phyloP scores from a whole-genome alignment of 768 basidiomycete species.

The Auricularia sp. region DNA sequence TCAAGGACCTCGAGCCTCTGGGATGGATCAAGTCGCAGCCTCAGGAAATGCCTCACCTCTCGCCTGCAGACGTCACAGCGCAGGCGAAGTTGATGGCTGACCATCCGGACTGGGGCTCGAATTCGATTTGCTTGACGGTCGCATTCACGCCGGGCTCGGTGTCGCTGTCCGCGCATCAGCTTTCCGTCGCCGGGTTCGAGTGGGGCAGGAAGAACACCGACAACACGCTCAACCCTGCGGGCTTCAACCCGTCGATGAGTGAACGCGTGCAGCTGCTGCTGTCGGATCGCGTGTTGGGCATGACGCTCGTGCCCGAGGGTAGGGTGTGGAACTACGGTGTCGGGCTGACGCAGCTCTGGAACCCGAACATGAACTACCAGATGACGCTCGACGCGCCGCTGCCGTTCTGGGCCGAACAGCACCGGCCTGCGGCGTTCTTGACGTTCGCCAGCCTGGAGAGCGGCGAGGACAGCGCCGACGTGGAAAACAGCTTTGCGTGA shows the following conservation, averaged over 20 bases:
- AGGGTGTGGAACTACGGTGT: slow-evolving; percentile 96
- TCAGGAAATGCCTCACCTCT: slow-evolving; percentile 82
- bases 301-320: slow-evolving; percentile 90
- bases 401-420: slow-evolving; percentile 92
- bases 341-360: slow-evolving; percentile 86
- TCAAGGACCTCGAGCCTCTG: slow-evolving; percentile 90
- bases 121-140: slow-evolving; percentile 84
- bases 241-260: slow-evolving; percentile 98
- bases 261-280: slow-evolving; percentile 82
- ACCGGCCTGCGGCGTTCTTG: slow-evolving; percentile 89
- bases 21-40: slow-evolving; percentile 98
- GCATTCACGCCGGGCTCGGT: slow-evolving; percentile 98
- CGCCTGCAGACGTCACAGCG: slow-evolving; percentile 85
- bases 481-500: slow-evolving; percentile 89
- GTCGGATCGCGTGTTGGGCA: slow-evolving; percentile 91
- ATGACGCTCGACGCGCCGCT: slow-evolving; percentile 89
- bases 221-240: slow-evolving; percentile 72
- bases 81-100: slow-evolving; percentile 97
- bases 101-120: slow-evolving; percentile 89
- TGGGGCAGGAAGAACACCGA: slow-evolving; percentile 95
- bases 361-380: slow-evolving; percentile 66
- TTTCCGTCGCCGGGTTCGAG: slow-evolving; percentile 89
- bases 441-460: slow-evolving; percentile 88
- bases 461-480: slow-evolving; percentile 89
- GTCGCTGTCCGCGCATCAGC: slow-evolving; percentile 83